Conservation (phyloP, 495 filamentous ascomycete genomes). For the Amorphotheca resinae region DNA sequence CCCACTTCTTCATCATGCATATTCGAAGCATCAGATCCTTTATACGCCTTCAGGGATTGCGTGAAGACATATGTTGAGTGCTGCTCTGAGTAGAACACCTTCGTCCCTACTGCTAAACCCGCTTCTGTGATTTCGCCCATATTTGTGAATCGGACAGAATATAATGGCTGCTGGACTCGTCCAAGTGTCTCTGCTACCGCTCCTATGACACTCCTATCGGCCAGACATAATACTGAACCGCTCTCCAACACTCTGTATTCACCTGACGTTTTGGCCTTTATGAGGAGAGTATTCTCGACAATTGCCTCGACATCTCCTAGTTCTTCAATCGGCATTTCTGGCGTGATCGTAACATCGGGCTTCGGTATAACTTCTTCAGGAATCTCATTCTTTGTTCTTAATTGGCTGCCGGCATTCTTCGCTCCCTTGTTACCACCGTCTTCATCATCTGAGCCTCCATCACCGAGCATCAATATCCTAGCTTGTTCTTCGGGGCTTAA, state of each 20-base stretch:
- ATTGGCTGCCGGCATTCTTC: slow-evolving; percentile 31
- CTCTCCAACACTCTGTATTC: slow-evolving; percentile 72
- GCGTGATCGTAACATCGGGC: slow-evolving; percentile 59
- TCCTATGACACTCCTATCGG: slow-evolving; percentile 62
- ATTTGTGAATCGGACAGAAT: slow-evolving; percentile 59
- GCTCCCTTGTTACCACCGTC: slow-evolving; percentile 35
- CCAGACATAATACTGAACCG: slow-evolving; percentile 73
- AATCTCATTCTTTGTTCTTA: slow-evolving; percentile 65
- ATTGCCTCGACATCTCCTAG: slow-evolving; percentile 62
- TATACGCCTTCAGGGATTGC: slow-evolving; percentile 57
- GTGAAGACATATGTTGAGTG: slow-evolving; percentile 78
- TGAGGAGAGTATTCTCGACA: slow-evolving; percentile 62
- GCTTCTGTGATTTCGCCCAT: slow-evolving; percentile 50
- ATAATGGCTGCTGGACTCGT: slow-evolving; percentile 67
- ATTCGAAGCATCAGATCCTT: slow-evolving; percentile 87
- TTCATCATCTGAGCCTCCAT: slow-evolving; percentile 59
- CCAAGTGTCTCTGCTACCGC: slow-evolving; percentile 72
- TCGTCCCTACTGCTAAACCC: slow-evolving; percentile 49
- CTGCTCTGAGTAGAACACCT: slow-evolving; percentile 62
- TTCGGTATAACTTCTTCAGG: slow-evolving; percentile 54
- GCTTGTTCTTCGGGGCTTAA: slow-evolving; percentile 69
- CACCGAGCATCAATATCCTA: slow-evolving; percentile 64
- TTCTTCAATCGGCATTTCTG: slow-evolving; percentile 59
- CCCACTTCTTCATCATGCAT: slow-evolving; percentile 85
- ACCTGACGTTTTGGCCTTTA: slow-evolving; percentile 67